Conservation (phyloP, 495 filamentous ascomycete species). For the Aspergillus saccharolyticus region DNA sequence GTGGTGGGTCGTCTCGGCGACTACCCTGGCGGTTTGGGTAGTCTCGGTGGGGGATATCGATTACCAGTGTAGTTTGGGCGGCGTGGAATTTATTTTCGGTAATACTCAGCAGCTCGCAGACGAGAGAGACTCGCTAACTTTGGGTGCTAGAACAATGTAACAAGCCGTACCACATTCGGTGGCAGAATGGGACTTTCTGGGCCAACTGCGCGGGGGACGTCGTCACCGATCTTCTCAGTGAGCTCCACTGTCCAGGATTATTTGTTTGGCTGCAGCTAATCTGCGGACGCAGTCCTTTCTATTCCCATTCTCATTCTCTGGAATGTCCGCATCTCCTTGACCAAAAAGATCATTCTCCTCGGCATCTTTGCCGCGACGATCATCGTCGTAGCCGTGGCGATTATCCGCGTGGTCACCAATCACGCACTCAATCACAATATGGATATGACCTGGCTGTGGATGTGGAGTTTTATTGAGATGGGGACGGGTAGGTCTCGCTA, state of each 20-base stretch:
- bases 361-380: not conserved
- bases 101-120: not conserved
- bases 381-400: not conserved
- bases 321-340: not conserved
- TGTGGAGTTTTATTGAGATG: not conserved
- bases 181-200: not conserved
- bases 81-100: not conserved
- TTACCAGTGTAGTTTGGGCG: not conserved
- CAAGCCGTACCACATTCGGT: not conserved
- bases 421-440: not conserved
- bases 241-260: too few relatives aligned
- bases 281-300: not conserved
- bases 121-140: not conserved
- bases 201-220: not conserved
- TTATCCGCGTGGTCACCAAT: not conserved
- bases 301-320: not conserved
- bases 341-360: not conserved
- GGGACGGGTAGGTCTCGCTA: not conserved
- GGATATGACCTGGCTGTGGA: constrained; percentile 1
- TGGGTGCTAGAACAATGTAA: not conserved
- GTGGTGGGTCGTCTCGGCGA: not conserved
- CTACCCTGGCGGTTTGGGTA: not conserved
- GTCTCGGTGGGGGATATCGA: not conserved
- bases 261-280: too few relatives aligned
- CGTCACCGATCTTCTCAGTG: not conserved